phyloP scores from a whole-genome alignment of 306 rosid genomes.

The Phaseolus lunatus region DNA sequence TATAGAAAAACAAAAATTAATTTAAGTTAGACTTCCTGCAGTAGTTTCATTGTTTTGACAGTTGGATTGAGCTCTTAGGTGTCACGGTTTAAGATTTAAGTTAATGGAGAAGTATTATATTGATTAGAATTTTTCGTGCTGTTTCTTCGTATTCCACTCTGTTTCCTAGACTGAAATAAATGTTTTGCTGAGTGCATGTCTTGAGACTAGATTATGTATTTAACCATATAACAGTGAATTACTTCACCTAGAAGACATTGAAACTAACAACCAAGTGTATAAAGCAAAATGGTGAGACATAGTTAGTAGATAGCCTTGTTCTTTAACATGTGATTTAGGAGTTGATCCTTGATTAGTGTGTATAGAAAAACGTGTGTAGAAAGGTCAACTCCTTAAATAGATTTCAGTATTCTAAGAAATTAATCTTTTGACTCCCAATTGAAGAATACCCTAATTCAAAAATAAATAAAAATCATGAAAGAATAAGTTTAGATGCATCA shows the following conservation, averaged over 20 bases:
- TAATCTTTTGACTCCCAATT: too few relatives aligned
- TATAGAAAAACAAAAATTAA: neutral
- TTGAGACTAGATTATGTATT: neutral
- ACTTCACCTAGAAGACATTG: constrained; percentile 1
- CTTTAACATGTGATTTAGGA: neutral
- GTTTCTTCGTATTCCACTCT: neutral
- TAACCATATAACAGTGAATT: neutral
- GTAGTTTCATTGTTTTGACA: constrained; percentile 16
- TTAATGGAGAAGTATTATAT: neutral
- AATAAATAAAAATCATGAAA: too few relatives aligned
- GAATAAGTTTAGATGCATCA: neutral
- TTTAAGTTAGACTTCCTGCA: neutral
- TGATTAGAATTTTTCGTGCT: neutral
- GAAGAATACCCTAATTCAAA: too few relatives aligned
- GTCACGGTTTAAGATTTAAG: neutral
- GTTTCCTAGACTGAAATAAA: neutral
- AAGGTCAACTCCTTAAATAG: too few relatives aligned
- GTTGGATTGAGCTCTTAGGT: neutral
- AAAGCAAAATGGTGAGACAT: neutral
- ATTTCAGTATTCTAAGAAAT: too few relatives aligned
- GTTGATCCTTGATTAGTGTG: neutral
- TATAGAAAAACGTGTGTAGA: too few relatives aligned
- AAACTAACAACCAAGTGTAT: neutral
- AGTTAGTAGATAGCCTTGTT: neutral
- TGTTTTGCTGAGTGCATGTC: neutral